Evolutionary conservation across 371 early-diverging fungal genomes (phyloP).

Genomic region (Saksenaea oblongispora): DNA sequence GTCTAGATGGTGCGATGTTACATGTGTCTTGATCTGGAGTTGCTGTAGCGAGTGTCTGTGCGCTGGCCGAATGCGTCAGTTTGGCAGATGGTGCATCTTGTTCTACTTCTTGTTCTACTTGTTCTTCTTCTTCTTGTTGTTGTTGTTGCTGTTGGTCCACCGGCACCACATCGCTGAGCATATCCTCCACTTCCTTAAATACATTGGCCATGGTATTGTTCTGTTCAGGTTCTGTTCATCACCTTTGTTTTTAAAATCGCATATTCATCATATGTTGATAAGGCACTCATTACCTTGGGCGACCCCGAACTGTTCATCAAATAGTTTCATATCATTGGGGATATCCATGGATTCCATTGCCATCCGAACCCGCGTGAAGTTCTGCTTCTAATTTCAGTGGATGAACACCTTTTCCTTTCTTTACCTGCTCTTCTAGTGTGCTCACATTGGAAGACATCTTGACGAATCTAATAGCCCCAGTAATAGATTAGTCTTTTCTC

Average conservation of each 20-base stretch:
- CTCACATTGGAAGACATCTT: conserved; percentile 30
- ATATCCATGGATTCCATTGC: conserved; percentile 29
- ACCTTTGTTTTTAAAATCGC: background rate
- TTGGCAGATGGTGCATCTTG: background rate
- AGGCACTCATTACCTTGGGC: background rate
- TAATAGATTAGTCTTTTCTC: background rate
- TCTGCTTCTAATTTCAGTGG: background rate
- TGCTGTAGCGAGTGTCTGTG: background rate
- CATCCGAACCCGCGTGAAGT: conserved; percentile 25
- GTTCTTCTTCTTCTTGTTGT: background rate
- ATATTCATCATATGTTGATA: background rate
- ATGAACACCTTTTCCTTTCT: background rate
- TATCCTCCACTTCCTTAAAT: conserved; percentile 20
- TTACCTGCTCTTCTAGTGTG: conserved; percentile 32
- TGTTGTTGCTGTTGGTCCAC: background rate
- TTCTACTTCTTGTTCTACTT: background rate
- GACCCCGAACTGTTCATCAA: conserved; percentile 1
- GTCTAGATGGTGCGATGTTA: background rate
- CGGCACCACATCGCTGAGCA: conserved; percentile 13
- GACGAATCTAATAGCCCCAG: conserved; percentile 18
- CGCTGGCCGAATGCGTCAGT: background rate
- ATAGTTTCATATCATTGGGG: conserved; percentile 19
- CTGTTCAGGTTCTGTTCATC: background rate
- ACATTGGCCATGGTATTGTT: conserved; percentile 15
- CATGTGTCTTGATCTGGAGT: background rate